These are phyloP conservation scores for Serpula lacrymans DNA, from an alignment of 768 basidiomycete genomes.

Conservation along the genomic window DNA sequence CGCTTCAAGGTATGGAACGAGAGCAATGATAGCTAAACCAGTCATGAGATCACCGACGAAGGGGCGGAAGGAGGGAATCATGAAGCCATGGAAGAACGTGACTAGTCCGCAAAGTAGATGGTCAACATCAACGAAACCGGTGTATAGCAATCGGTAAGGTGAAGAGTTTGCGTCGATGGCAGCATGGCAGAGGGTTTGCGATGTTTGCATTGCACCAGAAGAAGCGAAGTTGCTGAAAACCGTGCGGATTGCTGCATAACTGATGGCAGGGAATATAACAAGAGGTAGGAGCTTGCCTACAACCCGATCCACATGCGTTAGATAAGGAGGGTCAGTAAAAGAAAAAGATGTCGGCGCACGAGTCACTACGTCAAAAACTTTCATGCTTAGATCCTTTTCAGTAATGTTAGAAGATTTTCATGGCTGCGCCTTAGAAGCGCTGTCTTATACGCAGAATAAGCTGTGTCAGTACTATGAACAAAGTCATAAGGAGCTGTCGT, in stretches of 20 bases:
- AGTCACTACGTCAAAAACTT: no score
- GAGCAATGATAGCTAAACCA: constrained; percentile 13
- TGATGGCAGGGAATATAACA: constrained; percentile 16
- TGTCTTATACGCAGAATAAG: no score
- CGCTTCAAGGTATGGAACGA: constrained; percentile 46
- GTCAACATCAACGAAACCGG: constrained; percentile 35
- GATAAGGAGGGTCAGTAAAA: no score
- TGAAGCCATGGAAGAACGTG: constrained; percentile 40
- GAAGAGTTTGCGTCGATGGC: constrained; percentile 1
- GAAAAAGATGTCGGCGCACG: no score
- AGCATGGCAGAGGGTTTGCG: constrained; percentile 33
- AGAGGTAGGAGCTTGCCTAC: constrained; percentile 17
- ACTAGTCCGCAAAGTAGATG: constrained; percentile 40
- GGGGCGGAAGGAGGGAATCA: constrained; percentile 14
- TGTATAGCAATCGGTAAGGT: constrained; percentile 40
- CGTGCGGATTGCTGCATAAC: constrained; percentile 8
- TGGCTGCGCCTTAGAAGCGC: no score
- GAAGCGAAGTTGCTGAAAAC: constrained; percentile 12
- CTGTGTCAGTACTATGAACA: no score
- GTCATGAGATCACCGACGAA: constrained; percentile 14
- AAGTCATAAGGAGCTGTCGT: no score
- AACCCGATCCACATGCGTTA: no score
- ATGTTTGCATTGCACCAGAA: constrained; percentile 8
- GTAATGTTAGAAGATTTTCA: no score
- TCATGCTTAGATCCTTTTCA: no score